Evolutionary conservation across 2,329 filamentous ascomycete genomes (phyloP).

Genomic region (Huntiella decipiens): DNA sequence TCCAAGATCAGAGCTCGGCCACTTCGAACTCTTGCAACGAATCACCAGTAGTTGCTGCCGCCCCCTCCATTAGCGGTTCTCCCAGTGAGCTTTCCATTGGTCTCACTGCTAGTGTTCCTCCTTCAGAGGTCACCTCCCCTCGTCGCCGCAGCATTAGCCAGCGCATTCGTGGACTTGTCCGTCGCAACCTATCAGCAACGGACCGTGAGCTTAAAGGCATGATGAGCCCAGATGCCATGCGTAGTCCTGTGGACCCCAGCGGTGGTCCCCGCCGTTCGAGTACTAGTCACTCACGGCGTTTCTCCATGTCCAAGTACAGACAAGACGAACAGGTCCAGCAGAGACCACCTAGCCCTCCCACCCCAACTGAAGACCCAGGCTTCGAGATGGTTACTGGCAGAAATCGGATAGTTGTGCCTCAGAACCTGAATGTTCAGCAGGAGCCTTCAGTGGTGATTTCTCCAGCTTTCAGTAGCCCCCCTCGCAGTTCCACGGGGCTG

Average conservation of each 20-base stretch:
- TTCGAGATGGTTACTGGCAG: not conserved
- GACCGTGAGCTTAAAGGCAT: slow-evolving; percentile 4
- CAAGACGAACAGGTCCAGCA: not conserved
- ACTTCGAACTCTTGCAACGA: slow-evolving; percentile 6
- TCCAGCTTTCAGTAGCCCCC: no score
- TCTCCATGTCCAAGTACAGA: not conserved
- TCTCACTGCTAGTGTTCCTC: not conserved
- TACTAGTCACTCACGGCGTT: not conserved
- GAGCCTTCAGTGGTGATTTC: no score
- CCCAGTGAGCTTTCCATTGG: slow-evolving; percentile 2
- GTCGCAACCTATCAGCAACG: not conserved
- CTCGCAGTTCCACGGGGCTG: no score
- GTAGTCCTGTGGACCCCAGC: not conserved
- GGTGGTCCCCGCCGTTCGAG: not conserved
- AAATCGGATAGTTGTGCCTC: not conserved
- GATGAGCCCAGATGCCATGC: not conserved
- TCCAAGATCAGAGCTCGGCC: slow-evolving; percentile 7
- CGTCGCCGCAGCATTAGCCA: not conserved
- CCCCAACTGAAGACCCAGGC: not conserved
- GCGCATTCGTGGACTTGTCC: not conserved
- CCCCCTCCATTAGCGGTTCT: not conserved
- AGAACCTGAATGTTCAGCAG: no score
- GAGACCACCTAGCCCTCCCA: not conserved
- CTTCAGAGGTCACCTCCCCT: slow-evolving; percentile 4
- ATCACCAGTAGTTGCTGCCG: not conserved